These are phyloP conservation scores for Xanthoconium separans DNA, from an alignment of 1,284 basidiomycete species.

Conservation along the genomic window DNA sequence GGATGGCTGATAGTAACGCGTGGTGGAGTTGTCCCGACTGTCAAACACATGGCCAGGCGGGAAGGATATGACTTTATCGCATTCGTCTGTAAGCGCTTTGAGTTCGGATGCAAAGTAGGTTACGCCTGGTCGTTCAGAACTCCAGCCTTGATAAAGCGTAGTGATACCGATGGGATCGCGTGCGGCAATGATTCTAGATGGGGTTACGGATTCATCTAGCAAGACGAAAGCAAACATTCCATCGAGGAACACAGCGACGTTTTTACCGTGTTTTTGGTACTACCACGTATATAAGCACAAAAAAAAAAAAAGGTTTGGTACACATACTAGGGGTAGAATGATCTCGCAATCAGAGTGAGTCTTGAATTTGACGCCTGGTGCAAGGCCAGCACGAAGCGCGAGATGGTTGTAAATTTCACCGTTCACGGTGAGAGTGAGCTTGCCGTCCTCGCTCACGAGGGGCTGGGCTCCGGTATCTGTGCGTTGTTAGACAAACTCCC, in stretches of 20 bases:
- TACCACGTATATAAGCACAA: conserved; percentile 34
- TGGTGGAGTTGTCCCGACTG: conserved; percentile 73
- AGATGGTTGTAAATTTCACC: conserved; percentile 99
- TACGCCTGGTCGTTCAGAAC: conserved; percentile 79
- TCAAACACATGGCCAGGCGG: conserved; percentile 97
- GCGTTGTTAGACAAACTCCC: conserved; percentile 10
- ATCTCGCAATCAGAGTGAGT: conserved; percentile 99
- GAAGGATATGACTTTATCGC: conserved; percentile 94
- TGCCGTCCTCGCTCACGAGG: conserved; percentile 84
- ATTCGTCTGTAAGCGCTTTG: conserved; percentile 90
- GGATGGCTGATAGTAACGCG: conserved; percentile 80
- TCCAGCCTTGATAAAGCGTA: conserved; percentile 96
- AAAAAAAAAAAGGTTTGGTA: not conserved
- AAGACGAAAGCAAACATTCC: conserved; percentile 99
- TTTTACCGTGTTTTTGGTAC: conserved; percentile 84
- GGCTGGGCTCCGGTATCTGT: conserved; percentile 97
- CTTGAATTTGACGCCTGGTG: conserved; percentile 78
- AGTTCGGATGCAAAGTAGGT: conserved; percentile 96
- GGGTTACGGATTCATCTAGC: conserved; percentile 88
- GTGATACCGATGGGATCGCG: conserved; percentile 99
- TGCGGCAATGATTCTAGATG: conserved; percentile 90
- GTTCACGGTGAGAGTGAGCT: conserved; percentile 90
- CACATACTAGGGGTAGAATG: conserved; percentile 84
- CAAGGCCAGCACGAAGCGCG: conserved; percentile 72
- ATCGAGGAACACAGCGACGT: conserved; percentile 81